Evolutionary conservation across 2,329 filamentous ascomycete species (phyloP).

Genomic region (Colletotrichum karsti): DNA sequence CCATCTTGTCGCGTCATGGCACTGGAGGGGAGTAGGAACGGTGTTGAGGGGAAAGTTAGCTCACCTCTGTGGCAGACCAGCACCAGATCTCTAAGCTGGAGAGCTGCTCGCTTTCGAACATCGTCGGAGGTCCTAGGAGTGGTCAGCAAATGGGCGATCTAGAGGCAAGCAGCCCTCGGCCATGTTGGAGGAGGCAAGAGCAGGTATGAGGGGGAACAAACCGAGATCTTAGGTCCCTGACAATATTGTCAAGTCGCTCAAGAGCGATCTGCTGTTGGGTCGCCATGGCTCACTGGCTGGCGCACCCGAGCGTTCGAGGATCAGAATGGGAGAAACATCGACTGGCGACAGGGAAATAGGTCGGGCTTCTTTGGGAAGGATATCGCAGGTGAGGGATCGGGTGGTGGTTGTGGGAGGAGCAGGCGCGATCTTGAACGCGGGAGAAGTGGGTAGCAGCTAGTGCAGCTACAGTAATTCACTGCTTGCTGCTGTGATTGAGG

Average conservation of each 20-base stretch:
- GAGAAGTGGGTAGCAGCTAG: not conserved
- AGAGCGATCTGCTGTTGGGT: slow-evolving; percentile 61
- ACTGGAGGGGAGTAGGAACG: not conserved
- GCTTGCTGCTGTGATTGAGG: not conserved
- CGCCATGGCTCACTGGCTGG: slow-evolving; percentile 42
- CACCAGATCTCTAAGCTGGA: slow-evolving; percentile 64
- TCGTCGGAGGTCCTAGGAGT: slow-evolving; percentile 48
- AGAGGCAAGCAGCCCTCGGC: not conserved
- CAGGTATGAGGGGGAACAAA: slow-evolving; percentile 38
- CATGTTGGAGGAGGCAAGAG: not conserved
- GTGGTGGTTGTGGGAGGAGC: not conserved
- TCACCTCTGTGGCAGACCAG: slow-evolving; percentile 63
- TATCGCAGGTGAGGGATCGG: not conserved
- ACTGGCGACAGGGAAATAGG: not conserved
- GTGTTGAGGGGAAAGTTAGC: slow-evolving; percentile 13
- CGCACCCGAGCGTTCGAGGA: slow-evolving; percentile 25
- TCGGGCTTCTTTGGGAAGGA: not conserved
- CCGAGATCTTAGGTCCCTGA: slow-evolving; percentile 65
- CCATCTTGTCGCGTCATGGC: not conserved
- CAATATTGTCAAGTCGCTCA: slow-evolving; percentile 62
- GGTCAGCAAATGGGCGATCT: not conserved
- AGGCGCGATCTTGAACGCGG: not conserved
- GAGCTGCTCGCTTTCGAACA: slow-evolving; percentile 59
- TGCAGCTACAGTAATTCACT: not conserved
- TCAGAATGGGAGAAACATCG: slow-evolving; percentile 18